These are phyloP conservation scores for Cryphonectria naterciae DNA, from an alignment of 2,329 filamentous ascomycete species.

Conservation along the genomic window DNA sequence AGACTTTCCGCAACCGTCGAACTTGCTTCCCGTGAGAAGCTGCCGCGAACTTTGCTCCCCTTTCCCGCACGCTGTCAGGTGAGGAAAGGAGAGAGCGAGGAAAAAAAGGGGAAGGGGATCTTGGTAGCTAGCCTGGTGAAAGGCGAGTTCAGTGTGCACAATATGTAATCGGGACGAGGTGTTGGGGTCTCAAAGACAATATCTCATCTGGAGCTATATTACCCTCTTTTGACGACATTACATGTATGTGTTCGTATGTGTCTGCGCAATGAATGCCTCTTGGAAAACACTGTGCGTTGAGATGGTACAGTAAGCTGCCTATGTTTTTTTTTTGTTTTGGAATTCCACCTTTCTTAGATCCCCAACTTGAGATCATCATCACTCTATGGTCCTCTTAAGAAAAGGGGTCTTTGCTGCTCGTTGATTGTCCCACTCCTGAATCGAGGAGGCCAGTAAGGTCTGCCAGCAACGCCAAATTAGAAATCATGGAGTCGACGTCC, in stretches of 20 bases:
- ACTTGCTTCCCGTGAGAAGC: background rate
- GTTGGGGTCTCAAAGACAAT: background rate
- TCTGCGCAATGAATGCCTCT: background rate
- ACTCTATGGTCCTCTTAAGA: background rate
- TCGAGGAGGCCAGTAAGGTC: background rate
- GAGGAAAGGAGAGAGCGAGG: no score
- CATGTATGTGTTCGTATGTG: background rate
- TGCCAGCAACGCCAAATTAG: background rate
- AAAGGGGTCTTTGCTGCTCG: background rate
- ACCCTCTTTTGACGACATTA: background rate
- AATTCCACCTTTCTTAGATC: background rate
- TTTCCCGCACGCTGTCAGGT: background rate
- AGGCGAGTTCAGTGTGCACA: background rate
- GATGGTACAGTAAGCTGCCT: background rate
- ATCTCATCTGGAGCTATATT: background rate
- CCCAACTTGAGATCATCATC: background rate
- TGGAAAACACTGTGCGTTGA: background rate
- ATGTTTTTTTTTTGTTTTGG: background rate
- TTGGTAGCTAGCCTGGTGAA: background rate
- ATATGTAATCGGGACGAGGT: background rate
- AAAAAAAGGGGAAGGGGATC: background rate
- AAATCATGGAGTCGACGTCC: background rate
- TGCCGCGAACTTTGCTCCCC: background rate
- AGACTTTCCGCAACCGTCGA: constrained; percentile 2
- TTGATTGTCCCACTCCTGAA: background rate